These are phyloP conservation scores for Aspergillus felis DNA, from an alignment of 2,329 filamentous ascomycete species.

Conservation along the genomic window DNA sequence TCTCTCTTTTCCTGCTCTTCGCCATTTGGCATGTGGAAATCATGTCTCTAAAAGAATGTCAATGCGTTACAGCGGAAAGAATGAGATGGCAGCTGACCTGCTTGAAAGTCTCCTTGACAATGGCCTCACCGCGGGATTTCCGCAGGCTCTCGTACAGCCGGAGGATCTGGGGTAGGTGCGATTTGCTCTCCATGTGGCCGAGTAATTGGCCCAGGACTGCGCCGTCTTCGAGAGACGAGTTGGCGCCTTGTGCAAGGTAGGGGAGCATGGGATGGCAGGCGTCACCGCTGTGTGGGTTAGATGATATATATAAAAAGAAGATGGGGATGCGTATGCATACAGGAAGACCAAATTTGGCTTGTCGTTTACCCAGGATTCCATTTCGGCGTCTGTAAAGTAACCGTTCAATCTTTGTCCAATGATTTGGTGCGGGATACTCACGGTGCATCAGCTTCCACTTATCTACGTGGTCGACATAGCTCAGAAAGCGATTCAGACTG, in stretches of 20 bases:
- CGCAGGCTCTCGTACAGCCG: slow-evolving; percentile 44
- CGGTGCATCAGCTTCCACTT: slow-evolving; percentile 66
- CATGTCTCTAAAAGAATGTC: slow-evolving; percentile 37
- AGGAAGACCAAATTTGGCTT: slow-evolving; percentile 48
- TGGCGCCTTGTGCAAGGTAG: slow-evolving; percentile 63
- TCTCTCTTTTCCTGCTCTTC: slow-evolving; percentile 58
- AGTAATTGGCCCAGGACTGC: slow-evolving; percentile 60
- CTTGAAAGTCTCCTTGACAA: slow-evolving; percentile 61
- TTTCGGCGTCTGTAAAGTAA: slow-evolving; percentile 39
- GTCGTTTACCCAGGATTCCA: slow-evolving; percentile 54
- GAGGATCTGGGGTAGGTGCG: slow-evolving; percentile 42
- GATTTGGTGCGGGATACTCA: not conserved
- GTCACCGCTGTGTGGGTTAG: slow-evolving; percentile 44
- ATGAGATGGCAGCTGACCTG: slow-evolving; percentile 19
- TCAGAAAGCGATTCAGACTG: slow-evolving; percentile 39
- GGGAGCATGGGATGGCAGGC: slow-evolving; percentile 63
- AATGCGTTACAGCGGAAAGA: not conserved
- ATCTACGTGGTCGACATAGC: slow-evolving; percentile 55
- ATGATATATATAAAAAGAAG: not conserved
- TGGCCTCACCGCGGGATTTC: slow-evolving; percentile 49
- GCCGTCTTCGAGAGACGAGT: slow-evolving; percentile 65
- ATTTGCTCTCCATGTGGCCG: slow-evolving; percentile 45
- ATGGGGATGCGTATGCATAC: slow-evolving; percentile 14
- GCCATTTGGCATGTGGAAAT: slow-evolving; percentile 54
- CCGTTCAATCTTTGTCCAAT: not conserved